Percentiles rank a stretch among this genome's conserved stretches.
Conservation (phyloP, 2,329 filamentous ascomycete genomes). For the Sclerotinia minor region DNA sequence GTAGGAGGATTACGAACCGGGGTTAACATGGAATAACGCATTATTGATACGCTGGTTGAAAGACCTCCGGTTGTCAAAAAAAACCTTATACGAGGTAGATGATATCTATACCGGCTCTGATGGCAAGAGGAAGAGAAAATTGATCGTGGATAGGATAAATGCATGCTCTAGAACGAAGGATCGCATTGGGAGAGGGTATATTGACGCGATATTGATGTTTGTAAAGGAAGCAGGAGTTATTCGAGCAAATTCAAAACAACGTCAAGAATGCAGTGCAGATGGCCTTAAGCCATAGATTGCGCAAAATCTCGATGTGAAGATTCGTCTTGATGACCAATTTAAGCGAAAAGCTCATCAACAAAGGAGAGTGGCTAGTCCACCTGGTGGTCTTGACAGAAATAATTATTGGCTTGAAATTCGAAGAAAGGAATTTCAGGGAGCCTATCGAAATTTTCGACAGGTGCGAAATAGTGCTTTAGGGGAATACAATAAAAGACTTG, state of each 20-base stretch:
- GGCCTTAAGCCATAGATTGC: too few relatives aligned
- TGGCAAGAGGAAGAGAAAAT: neutral
- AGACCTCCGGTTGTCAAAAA: neutral
- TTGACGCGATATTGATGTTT: neutral
- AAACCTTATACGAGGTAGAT: neutral
- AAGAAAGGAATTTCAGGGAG: neutral
- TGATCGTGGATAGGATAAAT: neutral
- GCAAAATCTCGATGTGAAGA: neutral
- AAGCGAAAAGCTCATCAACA: neutral
- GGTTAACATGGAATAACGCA: neutral
- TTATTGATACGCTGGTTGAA: neutral
- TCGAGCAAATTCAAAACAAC: neutral
- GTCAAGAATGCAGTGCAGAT: neutral
- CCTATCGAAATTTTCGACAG: neutral
- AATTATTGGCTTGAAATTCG: neutral
- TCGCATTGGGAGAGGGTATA: neutral
- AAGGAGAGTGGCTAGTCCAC: neutral
- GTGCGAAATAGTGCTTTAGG: neutral
- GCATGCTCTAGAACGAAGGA: neutral
- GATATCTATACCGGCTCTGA: neutral
- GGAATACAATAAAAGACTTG: too few relatives aligned
- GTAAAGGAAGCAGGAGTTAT: neutral
- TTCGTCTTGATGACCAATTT: neutral
- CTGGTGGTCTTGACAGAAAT: fast-evolving
- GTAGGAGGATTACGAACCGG: neutral